A percentile compares a stretch with the other conserved stretches of the same genome.
Evolutionary conservation across 169 alveolate genomes (phyloP).

Genomic region (Besnoitia besnoiti): DNA sequence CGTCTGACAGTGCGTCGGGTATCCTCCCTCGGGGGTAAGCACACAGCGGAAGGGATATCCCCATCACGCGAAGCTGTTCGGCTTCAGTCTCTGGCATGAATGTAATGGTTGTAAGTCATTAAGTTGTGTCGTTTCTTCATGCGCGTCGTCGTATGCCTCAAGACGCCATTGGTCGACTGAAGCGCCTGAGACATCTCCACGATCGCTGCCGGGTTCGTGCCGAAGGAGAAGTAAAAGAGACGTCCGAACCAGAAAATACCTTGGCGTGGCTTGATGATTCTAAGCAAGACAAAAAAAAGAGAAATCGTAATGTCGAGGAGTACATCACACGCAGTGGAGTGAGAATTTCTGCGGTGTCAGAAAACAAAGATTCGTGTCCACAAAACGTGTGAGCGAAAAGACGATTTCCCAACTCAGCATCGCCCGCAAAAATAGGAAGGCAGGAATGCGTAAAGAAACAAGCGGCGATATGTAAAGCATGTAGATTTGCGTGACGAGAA

Average conservation of each 20-base stretch:
- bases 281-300: background rate
- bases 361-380: background rate
- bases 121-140: conserved; percentile 20
- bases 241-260: conserved; percentile 29
- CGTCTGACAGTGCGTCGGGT: no score
- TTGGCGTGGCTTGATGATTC: conserved; percentile 31
- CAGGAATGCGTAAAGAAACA: no score
- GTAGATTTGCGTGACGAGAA: no score
- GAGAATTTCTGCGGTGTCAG: background rate
- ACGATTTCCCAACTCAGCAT: background rate
- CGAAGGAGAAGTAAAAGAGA: conserved; percentile 31
- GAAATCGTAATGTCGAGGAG: background rate
- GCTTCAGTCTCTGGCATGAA: conserved; percentile 1
- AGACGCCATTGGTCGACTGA: conserved; percentile 48
- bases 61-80: no score
- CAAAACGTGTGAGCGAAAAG: background rate
- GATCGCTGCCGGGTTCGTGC: conserved; percentile 43
- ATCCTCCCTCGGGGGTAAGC: no score
- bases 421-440: no score
- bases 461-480: no score
- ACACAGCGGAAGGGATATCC: no score
- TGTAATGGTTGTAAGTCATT: conserved; percentile 22
- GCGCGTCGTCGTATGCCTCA: conserved; percentile 35
- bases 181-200: conserved; percentile 31
- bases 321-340: background rate